These are phyloP conservation scores for Nothopassalora personata DNA, from an alignment of 2,329 filamentous ascomycete species.

Conservation along the genomic window DNA sequence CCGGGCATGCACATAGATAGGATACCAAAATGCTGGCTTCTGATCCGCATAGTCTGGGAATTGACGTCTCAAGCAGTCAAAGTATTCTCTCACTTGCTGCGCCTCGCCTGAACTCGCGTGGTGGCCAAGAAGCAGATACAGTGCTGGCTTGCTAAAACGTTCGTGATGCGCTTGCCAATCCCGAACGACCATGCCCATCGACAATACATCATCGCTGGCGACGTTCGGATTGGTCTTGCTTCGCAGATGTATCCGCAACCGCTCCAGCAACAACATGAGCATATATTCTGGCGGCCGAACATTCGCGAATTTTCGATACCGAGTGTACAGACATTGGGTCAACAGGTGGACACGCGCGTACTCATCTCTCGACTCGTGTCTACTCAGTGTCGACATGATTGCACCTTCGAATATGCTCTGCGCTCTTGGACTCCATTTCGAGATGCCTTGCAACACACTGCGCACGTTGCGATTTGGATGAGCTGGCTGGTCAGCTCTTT, in stretches of 20 bases:
- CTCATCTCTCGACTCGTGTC: background rate
- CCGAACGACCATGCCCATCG: conserved; percentile 12
- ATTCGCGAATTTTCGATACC: conserved; percentile 4
- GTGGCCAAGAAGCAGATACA: conserved; percentile 19
- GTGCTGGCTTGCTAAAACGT: conserved; percentile 14
- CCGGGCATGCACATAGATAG: conserved; percentile 67
- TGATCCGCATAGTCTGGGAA: conserved; percentile 20
- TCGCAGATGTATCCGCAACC: conserved; percentile 4
- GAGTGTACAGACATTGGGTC: conserved; percentile 9
- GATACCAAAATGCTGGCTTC: conserved; percentile 36
- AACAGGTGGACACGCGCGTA: background rate
- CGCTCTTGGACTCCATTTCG: background rate
- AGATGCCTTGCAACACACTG: background rate
- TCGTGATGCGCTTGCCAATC: conserved; percentile 27
- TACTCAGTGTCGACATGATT: background rate
- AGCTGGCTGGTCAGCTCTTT: background rate
- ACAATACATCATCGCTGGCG: background rate
- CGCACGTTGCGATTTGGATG: background rate
- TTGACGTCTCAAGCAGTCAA: conserved; percentile 27
- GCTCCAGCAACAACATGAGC: conserved; percentile 12
- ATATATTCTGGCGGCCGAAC: conserved; percentile 7
- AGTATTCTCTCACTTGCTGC: conserved; percentile 31
- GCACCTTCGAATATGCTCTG: background rate
- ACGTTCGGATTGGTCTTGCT: background rate
- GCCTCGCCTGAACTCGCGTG: conserved; percentile 34